A percentile compares a stretch with the other conserved stretches of the same genome.
Evolutionary conservation across 306 rosid genomes (phyloP).

Genomic region (Prunus mongolica): DNA sequence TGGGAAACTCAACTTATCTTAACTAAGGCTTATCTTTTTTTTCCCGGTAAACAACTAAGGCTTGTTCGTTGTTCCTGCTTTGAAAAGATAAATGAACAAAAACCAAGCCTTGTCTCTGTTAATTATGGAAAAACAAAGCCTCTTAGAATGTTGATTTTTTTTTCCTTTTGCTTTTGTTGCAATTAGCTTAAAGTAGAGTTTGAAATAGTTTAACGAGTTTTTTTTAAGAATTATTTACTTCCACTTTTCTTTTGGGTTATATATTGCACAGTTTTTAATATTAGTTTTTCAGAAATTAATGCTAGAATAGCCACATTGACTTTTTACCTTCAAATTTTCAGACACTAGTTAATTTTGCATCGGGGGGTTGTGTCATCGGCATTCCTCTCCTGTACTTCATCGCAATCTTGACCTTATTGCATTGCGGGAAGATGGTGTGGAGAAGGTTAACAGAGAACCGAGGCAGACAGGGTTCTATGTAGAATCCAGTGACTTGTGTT

Average conservation of each 20-base stretch:
- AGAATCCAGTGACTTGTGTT: slow-evolving; percentile 20
- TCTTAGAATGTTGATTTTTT: not conserved
- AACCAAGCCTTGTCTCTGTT: not conserved
- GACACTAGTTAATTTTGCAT: slow-evolving; percentile 80
- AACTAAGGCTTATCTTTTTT: too few relatives aligned
- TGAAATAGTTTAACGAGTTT: not conserved
- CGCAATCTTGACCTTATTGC: slow-evolving; percentile 50
- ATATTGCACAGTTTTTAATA: not conserved
- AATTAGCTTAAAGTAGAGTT: not conserved
- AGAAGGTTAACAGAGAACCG: slow-evolving; percentile 63
- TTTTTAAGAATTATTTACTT: not conserved
- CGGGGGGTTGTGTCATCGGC: slow-evolving; percentile 78
- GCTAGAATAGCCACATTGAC: not conserved
- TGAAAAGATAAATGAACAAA: not conserved
- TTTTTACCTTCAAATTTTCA: slow-evolving; percentile 35
- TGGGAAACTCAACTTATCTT: too few relatives aligned
- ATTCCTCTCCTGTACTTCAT: slow-evolving; percentile 72
- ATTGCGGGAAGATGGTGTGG: slow-evolving; percentile 88
- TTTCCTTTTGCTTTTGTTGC: not conserved
- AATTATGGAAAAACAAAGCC: not conserved
- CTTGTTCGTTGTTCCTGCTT: too few relatives aligned
- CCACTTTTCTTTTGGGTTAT: not conserved
- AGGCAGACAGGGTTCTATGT: slow-evolving; percentile 33
- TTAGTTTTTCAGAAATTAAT: not conserved
- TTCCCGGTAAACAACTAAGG: too few relatives aligned